Evolutionary conservation across 176 grass and related monocot genomes (phyloP), one percentile per base, ranked within the genome.

Genomic region (Raddia distichophylla): DNA sequence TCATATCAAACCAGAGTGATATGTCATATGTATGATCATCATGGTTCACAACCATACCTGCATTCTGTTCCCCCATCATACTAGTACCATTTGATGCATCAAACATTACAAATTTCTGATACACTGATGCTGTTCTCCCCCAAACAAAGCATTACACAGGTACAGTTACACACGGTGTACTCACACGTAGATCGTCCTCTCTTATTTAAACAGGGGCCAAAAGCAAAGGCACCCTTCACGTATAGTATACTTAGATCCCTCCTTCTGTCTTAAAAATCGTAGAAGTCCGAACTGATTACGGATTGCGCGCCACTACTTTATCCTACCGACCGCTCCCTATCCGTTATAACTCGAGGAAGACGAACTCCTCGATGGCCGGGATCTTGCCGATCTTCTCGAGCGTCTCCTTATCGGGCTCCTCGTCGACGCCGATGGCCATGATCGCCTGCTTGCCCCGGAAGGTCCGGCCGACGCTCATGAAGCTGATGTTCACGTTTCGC

Each of bases 391-490:
- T 99, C 15, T 85, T 76, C 69, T 91, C 88, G 10, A 99, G 89
- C 69, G 91, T 89, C 46, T 99, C 91, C 73, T 91, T 88, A 46
- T 86, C 64, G 1, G 93, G 97, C 84, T 92, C 93, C 75, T 96
- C 97, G 27, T 99, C 97, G 5, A 99, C 97, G 19, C 97, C 97
- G 14, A 99, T 99, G 48, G 89, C 97, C 97, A 99, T 99, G 61
- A 99, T 93, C 0, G 97, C 97, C 56, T 93, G 90, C 74, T 95
- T 95, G 27, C 97, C 86, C 3, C 92, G 87, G 78, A 76, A 90
- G 35, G 84, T 99, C 42, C 97, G 86, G 15, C 93, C 97, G 11
- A 99, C 97, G 43, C 97, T 99, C 97, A 99, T 99, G 82, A 95
- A 99, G 72, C 80, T 99, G 19, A 99, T 88, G 61, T 99, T 99